Evolutionary conservation across 73 alveolate species (phyloP).

Genomic region (Paramecium pentaurelia): DNA sequence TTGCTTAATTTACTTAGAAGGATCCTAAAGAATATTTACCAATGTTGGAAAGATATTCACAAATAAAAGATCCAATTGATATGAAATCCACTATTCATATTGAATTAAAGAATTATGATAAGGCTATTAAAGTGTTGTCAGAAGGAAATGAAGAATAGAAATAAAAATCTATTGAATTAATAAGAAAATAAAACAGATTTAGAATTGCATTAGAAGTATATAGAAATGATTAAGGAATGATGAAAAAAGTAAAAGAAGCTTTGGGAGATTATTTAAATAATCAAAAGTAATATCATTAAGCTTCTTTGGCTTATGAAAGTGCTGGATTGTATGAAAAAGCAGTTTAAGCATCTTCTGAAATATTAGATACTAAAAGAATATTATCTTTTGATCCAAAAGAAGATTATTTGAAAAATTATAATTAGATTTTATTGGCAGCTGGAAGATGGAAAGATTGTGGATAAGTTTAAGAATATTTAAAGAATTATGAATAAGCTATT

Average conservation of each 20-base stretch:
- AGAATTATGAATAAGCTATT: conserved; percentile 32
- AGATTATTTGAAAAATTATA: neutral
- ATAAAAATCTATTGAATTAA: conserved; percentile 25
- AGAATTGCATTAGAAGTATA: conserved; percentile 42
- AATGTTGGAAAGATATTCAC: conserved; percentile 64
- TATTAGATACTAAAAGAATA: conserved; percentile 50
- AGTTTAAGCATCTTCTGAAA: conserved; percentile 27
- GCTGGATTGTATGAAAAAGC: conserved; percentile 58
- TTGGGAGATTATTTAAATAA: conserved; percentile 48
- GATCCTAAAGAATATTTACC: conserved; percentile 98
- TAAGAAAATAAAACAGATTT: conserved; percentile 25
- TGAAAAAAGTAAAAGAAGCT: conserved; percentile 41
- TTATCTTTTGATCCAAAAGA: neutral
- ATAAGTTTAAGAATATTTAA: conserved; percentile 31
- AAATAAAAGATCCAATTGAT: conserved; percentile 49
- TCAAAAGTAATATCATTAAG: conserved; percentile 41
- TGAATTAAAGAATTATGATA: conserved; percentile 57
- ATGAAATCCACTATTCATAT: conserved; percentile 32
- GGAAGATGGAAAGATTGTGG: conserved; percentile 42
- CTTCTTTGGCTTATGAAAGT: conserved; percentile 53
- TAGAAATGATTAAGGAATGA: neutral
- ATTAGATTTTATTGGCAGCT: neutral
- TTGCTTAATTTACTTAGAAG: conserved; percentile 95
- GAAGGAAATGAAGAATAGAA: conserved; percentile 44
- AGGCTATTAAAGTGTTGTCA: conserved; percentile 38